Evolutionary conservation across 306 rosid genomes (phyloP), one percentile per base, ranked within the genome.

Genomic region (Vicia sativa): DNA sequence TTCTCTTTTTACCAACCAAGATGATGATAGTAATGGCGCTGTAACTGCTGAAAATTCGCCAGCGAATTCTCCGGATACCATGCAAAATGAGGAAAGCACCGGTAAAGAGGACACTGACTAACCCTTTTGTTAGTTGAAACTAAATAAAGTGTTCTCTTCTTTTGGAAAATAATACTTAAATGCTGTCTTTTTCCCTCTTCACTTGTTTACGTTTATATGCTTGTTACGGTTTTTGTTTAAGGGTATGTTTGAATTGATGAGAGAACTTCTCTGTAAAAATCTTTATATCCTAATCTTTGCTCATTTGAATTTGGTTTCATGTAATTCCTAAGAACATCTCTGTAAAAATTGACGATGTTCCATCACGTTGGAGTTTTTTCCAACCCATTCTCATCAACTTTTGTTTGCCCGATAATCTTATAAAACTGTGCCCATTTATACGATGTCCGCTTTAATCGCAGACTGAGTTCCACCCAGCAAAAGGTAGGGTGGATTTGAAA

Each of bases 31-130:
- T 70, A 74, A 77, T 0, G 97, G 99, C 29, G 87, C 85, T 45
- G 77, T 93, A 64, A 93, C 97, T n/a, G 85, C 84, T 52, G 91
- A 93, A 74, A 90, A 86, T 78, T 86, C 98, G 62, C 79, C 95
- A 16, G 72, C 85, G 18, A 82, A 82, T 74, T 88, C 99, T 67
- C 82, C 80, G 0, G 87, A 73, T 21, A 74, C 84, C 49, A 62
- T 76, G 29, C 82, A 68, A 19, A 69, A 81, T 58, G 89, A 65
- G 28, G 86, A 67, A 35, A 80, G 63, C 12, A 29, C 48, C 15
- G 81, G 78, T 49, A 76, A 80, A 70, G 86, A 77, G 11, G 83
- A 76, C 21, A 28, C 58, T 4, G 58, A 56, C 63, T 84, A 81
- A 35, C 28, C 41, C 29, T 11, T 72, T 68, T 67, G 63, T 70